Base-by-base conservation (phyloP, 1,284 basidiomycete species). In the Marasmius tenuissimus region DNA sequence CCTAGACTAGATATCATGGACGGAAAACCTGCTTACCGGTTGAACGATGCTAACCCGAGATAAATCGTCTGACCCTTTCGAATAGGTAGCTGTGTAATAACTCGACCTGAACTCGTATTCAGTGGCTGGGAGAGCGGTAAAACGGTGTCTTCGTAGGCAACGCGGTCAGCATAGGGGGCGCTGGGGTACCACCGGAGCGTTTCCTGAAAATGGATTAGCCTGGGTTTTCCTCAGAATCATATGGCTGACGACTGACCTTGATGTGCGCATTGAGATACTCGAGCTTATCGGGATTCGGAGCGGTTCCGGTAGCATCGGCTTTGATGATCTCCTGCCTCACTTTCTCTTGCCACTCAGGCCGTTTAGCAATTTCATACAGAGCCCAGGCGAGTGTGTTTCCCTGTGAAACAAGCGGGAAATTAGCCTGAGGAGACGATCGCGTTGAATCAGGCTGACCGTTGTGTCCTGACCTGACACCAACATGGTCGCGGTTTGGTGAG, bases 71-170 rank as follows among this genome's bases (percentile, higher is more conserved):
- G 53, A 35, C 62, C 62, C 33, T 63, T 63, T n/a, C 20, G 27
- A 1, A 63, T 50, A 33, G 27, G 12, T 5, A 63, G 16, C 27
- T 60, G 47, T 2, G 38, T 39, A 7, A 63, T 56, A 20, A 20
- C 37, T 55, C 54, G 14, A 12, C 61, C 59, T 22, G 42, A 42
- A n/a, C 20, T 33, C n/a, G 52, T 57, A 16, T 9, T 57, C 11
- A 61, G 57, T 4, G 62, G 59, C 35, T 57, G 33, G 3, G 62
- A 63, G n/a, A 63, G 47, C 14, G 62, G 62, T 16, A 63, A 51
- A 38, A 61, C 59, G 4, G 62, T 53, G 33, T 63, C 62, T 1
- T 38, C 18, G 12, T 27, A 27, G 3, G 58, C 59, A 14, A 61
- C 49, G n/a, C 62, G 59, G n/a, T 63, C 62, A 14, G 53, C 45